Evolutionary conservation across 768 basidiomycete genomes (phyloP).

Genomic region (Leccinum barrowsii): DNA sequence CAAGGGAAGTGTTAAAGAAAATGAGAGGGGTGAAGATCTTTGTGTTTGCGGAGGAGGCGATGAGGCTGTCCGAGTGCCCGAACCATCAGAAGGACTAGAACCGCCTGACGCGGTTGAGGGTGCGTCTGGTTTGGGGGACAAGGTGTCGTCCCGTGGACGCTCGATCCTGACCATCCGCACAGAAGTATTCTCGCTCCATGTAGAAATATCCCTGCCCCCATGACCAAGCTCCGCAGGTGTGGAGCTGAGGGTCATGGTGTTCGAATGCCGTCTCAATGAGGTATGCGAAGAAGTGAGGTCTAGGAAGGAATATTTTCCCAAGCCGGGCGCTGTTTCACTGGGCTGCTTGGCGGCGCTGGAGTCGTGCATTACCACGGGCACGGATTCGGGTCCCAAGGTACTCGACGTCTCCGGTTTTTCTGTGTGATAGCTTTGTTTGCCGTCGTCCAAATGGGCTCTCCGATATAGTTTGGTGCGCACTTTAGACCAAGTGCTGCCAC

Average conservation of each 20-base stretch:
- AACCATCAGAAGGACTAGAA: conserved; percentile 27
- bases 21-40: conserved; percentile 37
- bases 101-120: conserved; percentile 31
- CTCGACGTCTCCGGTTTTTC: conserved; percentile 22
- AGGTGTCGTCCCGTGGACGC: conserved; percentile 14
- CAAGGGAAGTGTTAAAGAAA: conserved; percentile 44
- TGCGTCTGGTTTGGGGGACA: conserved; percentile 27
- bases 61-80: conserved; percentile 15
- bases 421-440: conserved; percentile 14
- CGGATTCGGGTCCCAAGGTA: conserved; percentile 28
- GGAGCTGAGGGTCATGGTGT: conserved; percentile 26
- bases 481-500: conserved; percentile 30
- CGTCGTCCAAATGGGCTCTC: conserved; percentile 30
- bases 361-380: conserved; percentile 30
- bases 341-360: conserved; percentile 14
- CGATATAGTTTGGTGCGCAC: conserved; percentile 30
- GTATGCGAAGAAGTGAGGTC: conserved; percentile 27
- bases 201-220: conserved; percentile 2
- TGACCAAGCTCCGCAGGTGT: conserved; percentile 27
- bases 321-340: conserved; percentile 22
- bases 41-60: conserved; percentile 22
- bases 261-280: conserved; percentile 26
- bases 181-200: conserved; percentile 20
- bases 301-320: conserved; percentile 33
- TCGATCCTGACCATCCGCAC: conserved; percentile 15